Evolutionary conservation across 2,329 filamentous ascomycete genomes (phyloP).

Genomic region (Ophiostoma pallidulum): DNA sequence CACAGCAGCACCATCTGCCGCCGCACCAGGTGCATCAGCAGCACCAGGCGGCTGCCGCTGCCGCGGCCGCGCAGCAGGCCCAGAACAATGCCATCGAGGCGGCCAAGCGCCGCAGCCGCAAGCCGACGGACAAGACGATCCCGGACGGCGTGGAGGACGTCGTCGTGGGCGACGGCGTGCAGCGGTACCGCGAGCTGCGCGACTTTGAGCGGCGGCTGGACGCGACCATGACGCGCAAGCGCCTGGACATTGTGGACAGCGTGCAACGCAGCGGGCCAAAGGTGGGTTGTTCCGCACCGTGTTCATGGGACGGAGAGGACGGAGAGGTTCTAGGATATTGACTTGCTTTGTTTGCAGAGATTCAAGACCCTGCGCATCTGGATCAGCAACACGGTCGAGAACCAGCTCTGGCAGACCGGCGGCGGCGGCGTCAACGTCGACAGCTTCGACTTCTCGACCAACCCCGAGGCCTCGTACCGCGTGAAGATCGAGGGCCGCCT

Average conservation of each 20-base stretch:
- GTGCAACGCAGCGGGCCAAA: constrained; percentile 49
- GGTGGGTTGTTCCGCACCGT: constrained; percentile 17
- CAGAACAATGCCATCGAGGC: constrained; percentile 50
- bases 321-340: not conserved
- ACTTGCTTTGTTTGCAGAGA: constrained; percentile 38
- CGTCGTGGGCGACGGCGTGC: constrained; percentile 70
- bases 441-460: constrained; percentile 72
- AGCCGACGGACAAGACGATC: constrained; percentile 90
- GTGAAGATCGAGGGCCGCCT: constrained; percentile 88
- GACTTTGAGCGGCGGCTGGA: constrained; percentile 84
- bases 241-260: constrained; percentile 79
- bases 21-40: constrained; percentile 26
- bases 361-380: constrained; percentile 82
- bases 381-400: constrained; percentile 90
- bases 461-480: constrained; percentile 68
- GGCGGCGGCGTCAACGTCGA: constrained; percentile 57
- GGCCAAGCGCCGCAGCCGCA: constrained; percentile 71
- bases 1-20: constrained; percentile 6
- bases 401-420: constrained; percentile 82
- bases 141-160: constrained; percentile 81
- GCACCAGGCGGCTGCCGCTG: constrained; percentile 26
- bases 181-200: constrained; percentile 73
- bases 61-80: constrained; percentile 41
- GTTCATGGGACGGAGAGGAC: not conserved
- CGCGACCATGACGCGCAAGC: constrained; percentile 87